A percentile compares a stretch with the other conserved stretches of the same genome.
These are phyloP conservation scores for Pyracantha coccinea DNA, from an alignment of 331 rosid species.

Conservation along the genomic window DNA sequence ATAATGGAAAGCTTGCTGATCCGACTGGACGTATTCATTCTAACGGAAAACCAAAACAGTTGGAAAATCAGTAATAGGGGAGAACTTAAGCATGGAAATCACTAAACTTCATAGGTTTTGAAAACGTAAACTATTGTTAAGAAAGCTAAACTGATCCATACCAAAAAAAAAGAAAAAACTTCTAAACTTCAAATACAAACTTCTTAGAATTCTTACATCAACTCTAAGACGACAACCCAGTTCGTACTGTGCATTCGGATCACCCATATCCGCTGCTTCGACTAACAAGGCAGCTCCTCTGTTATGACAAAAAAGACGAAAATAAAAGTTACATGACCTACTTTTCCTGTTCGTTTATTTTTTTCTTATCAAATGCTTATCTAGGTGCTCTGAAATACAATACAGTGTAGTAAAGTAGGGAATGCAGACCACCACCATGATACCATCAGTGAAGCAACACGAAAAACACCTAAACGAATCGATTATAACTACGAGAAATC, in stretches of 20 bases:
- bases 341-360: too few species aligned
- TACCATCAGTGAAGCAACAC: not conserved
- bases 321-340: not conserved
- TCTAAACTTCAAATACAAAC: not conserved
- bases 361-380: too few species aligned
- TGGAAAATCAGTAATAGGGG: not conserved
- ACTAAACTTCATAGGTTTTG: not conserved
- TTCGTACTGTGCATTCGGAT: slow-evolving; percentile 81
- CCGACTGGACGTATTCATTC: slow-evolving; percentile 75
- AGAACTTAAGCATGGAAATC: not conserved
- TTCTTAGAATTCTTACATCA: slow-evolving; percentile 41
- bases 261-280: slow-evolving; percentile 94
- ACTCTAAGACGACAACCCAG: slow-evolving; percentile 77
- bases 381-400: too few species aligned
- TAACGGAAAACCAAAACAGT: slow-evolving; percentile 14
- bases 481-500: not conserved
- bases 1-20: slow-evolving; percentile 87
- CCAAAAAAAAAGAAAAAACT: not conserved
- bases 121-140: not conserved
- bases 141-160: not conserved
- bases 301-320: slow-evolving; percentile 1
- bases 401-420: not conserved
- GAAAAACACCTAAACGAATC: not conserved
- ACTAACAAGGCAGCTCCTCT: slow-evolving; percentile 87
- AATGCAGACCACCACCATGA: not conserved